Evolutionary conservation across 331 rosid genomes (phyloP), one percentile per base, ranked within the genome.

Genomic region (Prunus yedoensis): DNA sequence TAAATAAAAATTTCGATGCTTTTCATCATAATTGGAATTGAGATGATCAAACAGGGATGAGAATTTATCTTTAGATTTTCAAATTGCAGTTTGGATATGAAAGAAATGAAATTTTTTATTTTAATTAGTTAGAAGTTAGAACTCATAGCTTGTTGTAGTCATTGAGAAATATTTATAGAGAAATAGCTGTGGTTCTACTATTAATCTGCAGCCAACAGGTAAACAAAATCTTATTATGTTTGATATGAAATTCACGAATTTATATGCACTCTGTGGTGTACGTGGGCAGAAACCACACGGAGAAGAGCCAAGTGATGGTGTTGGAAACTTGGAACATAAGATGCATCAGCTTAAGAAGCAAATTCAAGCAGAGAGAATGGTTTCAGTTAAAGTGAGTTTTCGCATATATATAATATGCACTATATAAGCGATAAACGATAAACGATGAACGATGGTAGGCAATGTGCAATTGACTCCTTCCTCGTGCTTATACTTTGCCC

Each of bases 341-440:
- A 89, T 94, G 79, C 83, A 87, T 80, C 89, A 87, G 76, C 86
- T 92, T 56, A 88, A 81, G 84, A 87, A 73, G 88, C 87, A 94
- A 90, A 89, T 94, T 80, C 92, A 87, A 74, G 87, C 82, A 15
- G 93, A 89, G 85, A 88, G 99, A 82, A 18, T 76, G 49, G 69
- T 70, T 68, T 82, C 74, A 8, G 68, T 94, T 41, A 84, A 80
- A 78, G 98, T 93, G 85, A 79, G 88, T 76, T 51, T 28, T 49
- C 9, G 20, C 21, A 35, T 52, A 18, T 35, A 35, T 32, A 3
- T 13, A 23, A 11, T 1, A 47, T 15, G 23, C 35, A 11, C 73
- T 49, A 23, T 12, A 47, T 47, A 4, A 12, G 13, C 17, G 5
- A 47, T 12, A 16, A 67, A n/a, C 49, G 10, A 9, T 46, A 74